Evolutionary conservation across 2,329 filamentous ascomycete genomes (phyloP).

Genomic region (Samsoniella hepiali): DNA sequence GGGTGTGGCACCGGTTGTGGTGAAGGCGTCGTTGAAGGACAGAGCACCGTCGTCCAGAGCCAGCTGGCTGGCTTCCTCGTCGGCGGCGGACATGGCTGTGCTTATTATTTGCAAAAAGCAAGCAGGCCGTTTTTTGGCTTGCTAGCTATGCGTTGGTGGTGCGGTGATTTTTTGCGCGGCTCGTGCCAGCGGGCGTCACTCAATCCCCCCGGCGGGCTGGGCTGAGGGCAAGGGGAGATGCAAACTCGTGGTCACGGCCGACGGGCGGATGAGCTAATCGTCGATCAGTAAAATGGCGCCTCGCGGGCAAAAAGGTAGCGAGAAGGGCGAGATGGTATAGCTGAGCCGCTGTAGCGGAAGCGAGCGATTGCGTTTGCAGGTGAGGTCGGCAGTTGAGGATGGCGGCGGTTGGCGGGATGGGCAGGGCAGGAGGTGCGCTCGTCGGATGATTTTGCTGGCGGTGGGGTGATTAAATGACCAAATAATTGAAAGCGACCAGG

Average conservation of each 20-base stretch:
- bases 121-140: slow-evolving; percentile 8
- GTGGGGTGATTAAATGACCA: slow-evolving; percentile 7
- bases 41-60: slow-evolving; percentile 43
- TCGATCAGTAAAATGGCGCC: not conserved
- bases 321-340: not conserved
- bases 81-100: slow-evolving; percentile 38
- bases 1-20: slow-evolving; percentile 29
- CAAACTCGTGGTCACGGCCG: not conserved
- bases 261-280: not conserved
- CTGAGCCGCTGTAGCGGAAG: not conserved
- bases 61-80: slow-evolving; percentile 41
- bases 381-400: slow-evolving; percentile 7
- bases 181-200: not conserved
- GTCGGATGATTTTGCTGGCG: slow-evolving; percentile 9
- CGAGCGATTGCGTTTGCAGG: not conserved
- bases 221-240: not conserved
- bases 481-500: not conserved
- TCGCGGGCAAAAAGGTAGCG: not conserved
- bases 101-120: not conserved
- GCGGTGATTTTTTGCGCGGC: not conserved
- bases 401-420: not conserved
- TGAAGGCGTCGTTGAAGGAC: slow-evolving; percentile 35
- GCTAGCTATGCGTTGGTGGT: not conserved
- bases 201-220: not conserved
- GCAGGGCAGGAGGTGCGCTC: not conserved